Conservation (phyloP, 495 filamentous ascomycete species). For the Trichoderma gamsii region DNA sequence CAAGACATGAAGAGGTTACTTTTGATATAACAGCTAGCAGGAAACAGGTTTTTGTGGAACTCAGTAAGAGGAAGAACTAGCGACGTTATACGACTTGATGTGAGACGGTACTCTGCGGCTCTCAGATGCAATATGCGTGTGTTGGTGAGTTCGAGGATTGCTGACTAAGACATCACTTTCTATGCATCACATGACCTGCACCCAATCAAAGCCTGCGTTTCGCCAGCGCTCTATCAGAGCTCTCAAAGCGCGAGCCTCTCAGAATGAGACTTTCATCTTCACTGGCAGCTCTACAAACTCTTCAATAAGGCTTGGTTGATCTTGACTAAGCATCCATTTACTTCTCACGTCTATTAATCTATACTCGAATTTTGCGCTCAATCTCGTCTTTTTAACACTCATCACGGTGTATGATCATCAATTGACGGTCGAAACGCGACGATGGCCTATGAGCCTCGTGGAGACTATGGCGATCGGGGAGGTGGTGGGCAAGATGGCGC, state of each 20-base stretch:
- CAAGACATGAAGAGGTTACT: not conserved
- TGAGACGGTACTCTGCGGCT: too few species aligned
- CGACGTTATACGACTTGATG: too few species aligned
- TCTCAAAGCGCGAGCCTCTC: constrained; percentile 2
- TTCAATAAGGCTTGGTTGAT: constrained; percentile 13
- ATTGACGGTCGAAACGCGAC: constrained; percentile 15
- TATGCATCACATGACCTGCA: not conserved
- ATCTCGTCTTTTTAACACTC: not conserved
- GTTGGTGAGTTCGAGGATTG: not conserved
- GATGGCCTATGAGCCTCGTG: constrained; percentile 41
- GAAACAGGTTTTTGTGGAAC: too few species aligned
- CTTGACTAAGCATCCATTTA: not conserved
- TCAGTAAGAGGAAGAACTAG: too few species aligned
- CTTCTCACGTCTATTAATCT: not conserved
- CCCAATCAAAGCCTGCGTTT: not conserved
- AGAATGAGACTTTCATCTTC: constrained; percentile 5
- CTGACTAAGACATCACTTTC: not conserved
- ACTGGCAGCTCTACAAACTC: not conserved
- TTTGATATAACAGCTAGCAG: not conserved
- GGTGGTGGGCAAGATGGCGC: constrained; percentile 31
- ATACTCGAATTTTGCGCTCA: not conserved
- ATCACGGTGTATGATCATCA: constrained; percentile 4
- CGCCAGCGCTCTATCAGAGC: constrained; percentile 1
- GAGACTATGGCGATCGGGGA: constrained; percentile 27
- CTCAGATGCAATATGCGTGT: not conserved